Percentiles rank a stretch among this genome's conserved stretches.
Evolutionary conservation across 495 filamentous ascomycete genomes (phyloP).

Genomic region (Penicillium nucicola): DNA sequence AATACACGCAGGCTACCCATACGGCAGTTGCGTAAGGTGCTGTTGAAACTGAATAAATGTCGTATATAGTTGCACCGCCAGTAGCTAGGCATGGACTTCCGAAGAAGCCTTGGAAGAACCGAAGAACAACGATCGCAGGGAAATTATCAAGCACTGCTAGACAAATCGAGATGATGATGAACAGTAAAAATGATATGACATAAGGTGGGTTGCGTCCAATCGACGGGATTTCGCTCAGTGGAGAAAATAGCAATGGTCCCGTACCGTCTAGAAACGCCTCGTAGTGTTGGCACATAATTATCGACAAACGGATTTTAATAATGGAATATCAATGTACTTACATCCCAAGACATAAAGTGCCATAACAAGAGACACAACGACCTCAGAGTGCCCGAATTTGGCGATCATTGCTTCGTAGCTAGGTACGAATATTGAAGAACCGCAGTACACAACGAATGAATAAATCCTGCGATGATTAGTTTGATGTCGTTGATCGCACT

Average conservation of each 20-base stretch:
- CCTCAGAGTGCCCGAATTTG: neutral
- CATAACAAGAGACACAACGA: neutral
- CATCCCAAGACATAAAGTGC: neutral
- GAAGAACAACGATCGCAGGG: slow-evolving; percentile 41
- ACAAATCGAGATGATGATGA: neutral
- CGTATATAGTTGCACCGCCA: slow-evolving; percentile 55
- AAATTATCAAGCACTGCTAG: slow-evolving; percentile 4
- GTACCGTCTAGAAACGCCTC: neutral
- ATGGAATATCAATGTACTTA: neutral
- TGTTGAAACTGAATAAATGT: slow-evolving; percentile 20
- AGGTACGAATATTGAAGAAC: neutral
- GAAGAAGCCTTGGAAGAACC: slow-evolving; percentile 50
- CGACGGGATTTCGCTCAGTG: neutral
- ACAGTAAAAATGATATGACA: neutral
- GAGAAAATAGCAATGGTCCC: neutral
- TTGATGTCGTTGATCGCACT: no score
- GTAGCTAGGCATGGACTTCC: slow-evolving; percentile 45
- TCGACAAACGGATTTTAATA: no score
- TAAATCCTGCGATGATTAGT: neutral
- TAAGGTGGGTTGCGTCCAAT: neutral
- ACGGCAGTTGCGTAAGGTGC: neutral
- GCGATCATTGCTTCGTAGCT: neutral
- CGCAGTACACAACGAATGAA: neutral
- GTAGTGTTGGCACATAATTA: no score
- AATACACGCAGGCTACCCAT: slow-evolving; percentile 15